These are phyloP conservation scores for Agaricus subrufescens DNA, from an alignment of 768 basidiomycete genomes.

Conservation along the genomic window DNA sequence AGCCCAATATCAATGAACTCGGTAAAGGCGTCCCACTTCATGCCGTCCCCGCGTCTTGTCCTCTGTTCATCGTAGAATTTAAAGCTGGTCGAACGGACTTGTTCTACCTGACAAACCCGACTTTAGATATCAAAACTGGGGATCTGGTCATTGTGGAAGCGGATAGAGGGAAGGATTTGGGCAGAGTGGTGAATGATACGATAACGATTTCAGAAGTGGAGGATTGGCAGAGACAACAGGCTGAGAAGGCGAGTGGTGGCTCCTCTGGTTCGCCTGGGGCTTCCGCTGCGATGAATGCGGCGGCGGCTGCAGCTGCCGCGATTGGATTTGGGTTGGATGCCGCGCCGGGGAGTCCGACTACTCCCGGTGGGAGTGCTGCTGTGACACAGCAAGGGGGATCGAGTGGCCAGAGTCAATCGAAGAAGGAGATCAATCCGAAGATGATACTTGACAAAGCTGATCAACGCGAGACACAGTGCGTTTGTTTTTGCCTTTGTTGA, in stretches of 20 bases:
- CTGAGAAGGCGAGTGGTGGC: conserved; percentile 35
- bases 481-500: conserved; percentile 10
- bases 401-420: conserved; percentile 34
- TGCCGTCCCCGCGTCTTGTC: conserved; percentile 76
- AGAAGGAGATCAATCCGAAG: conserved; percentile 96
- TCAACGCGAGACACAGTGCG: conserved; percentile 72
- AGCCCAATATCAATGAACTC: conserved; percentile 45
- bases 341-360: conserved; percentile 33
- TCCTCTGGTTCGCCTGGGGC: too few relatives aligned
- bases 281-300: conserved; percentile 31
- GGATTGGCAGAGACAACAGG: conserved; percentile 81
- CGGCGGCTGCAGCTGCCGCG: conserved; percentile 29
- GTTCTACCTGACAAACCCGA: conserved; percentile 80
- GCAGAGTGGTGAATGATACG: conserved; percentile 86
- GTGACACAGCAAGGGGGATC: conserved; percentile 17
- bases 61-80: conserved; percentile 96
- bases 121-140: conserved; percentile 63
- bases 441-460: conserved; percentile 90
- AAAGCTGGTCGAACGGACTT: conserved; percentile 95
- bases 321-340: conserved; percentile 23
- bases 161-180: conserved; percentile 90
- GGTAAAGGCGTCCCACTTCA: conserved; percentile 89
- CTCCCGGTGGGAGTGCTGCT: conserved; percentile 38
- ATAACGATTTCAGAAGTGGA: conserved; percentile 90
- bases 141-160: conserved; percentile 97